These are phyloP conservation scores for Salix purpurea DNA, from an alignment of 345 rosid genomes.

Conservation along the genomic window DNA sequence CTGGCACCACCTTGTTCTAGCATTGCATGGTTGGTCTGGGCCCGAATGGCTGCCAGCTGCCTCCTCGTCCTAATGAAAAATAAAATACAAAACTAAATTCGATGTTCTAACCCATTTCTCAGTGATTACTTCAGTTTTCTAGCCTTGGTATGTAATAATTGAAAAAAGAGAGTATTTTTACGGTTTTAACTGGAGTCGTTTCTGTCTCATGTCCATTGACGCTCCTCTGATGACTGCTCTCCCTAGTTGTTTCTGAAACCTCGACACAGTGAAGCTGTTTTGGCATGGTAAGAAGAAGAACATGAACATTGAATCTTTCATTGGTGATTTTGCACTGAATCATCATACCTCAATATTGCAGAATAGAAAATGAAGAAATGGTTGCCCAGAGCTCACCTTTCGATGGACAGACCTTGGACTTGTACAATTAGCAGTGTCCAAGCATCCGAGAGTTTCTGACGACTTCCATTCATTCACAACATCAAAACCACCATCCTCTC, in stretches of 20 bases:
- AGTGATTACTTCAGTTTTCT: too few relatives aligned
- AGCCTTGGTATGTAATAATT: neutral
- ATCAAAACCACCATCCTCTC: conserved; percentile 58
- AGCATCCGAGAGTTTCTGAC: conserved; percentile 16
- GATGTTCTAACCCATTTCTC: neutral
- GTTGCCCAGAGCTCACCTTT: conserved; percentile 30
- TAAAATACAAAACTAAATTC: neutral
- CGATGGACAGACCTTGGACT: conserved; percentile 25
- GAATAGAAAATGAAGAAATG: neutral
- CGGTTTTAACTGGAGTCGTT: conserved; percentile 12
- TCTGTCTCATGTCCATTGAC: conserved; percentile 10
- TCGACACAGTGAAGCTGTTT: conserved; percentile 38
- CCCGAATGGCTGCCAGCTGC: conserved; percentile 22
- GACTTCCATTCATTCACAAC: conserved; percentile 42
- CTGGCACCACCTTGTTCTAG: conserved; percentile 6
- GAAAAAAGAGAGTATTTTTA: neutral
- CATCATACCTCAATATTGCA: neutral
- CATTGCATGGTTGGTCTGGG: conserved; percentile 1
- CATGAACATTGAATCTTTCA: neutral
- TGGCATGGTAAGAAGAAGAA: neutral
- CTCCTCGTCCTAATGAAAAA: conserved; percentile 21
- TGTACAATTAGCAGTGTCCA: neutral
- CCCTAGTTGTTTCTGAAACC: conserved; percentile 12
- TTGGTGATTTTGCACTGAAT: too few relatives aligned
- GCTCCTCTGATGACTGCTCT: conserved; percentile 1